Evolutionary conservation across 2,329 filamentous ascomycete genomes (phyloP).

Genomic region (Trichoderma atroviride): DNA sequence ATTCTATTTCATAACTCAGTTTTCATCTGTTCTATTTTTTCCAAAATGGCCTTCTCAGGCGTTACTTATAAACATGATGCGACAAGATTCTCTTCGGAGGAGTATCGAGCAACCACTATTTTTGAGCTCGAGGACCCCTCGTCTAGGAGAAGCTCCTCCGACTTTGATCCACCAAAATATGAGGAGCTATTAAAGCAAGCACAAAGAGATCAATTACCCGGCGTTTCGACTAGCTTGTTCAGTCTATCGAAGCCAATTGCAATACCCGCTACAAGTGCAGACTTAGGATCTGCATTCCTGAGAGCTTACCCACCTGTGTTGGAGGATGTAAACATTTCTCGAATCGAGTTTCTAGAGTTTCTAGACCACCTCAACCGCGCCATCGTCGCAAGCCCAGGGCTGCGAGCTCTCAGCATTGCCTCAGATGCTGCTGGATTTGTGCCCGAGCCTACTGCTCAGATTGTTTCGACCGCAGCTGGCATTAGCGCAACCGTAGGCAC

Average conservation of each 20-base stretch:
- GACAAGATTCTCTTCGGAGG: neutral
- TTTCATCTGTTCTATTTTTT: neutral
- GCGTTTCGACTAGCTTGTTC: neutral
- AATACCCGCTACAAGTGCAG: slow-evolving; percentile 6
- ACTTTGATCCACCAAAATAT: slow-evolving; percentile 3
- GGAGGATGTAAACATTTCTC: neutral
- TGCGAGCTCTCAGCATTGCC: neutral
- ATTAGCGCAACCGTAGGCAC: neutral
- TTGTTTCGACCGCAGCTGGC: neutral
- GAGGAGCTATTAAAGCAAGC: neutral
- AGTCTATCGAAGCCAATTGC: neutral
- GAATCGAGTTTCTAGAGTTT: slow-evolving; percentile 1
- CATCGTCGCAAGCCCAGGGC: neutral
- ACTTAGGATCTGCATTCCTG: slow-evolving; percentile 6
- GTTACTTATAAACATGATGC: neutral
- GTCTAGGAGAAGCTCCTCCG: neutral
- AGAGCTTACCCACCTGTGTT: neutral
- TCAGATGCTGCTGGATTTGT: slow-evolving; percentile 1
- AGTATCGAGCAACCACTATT: neutral
- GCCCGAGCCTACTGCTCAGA: slow-evolving; percentile 6
- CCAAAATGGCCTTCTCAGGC: neutral
- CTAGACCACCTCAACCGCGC: slow-evolving; percentile 7
- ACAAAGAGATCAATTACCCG: neutral
- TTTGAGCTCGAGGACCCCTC: neutral
- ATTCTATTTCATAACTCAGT: neutral